These are phyloP conservation scores for Entophlyctis luteolus DNA, from an alignment of 192 early-diverging fungal genomes.

Conservation along the genomic window DNA sequence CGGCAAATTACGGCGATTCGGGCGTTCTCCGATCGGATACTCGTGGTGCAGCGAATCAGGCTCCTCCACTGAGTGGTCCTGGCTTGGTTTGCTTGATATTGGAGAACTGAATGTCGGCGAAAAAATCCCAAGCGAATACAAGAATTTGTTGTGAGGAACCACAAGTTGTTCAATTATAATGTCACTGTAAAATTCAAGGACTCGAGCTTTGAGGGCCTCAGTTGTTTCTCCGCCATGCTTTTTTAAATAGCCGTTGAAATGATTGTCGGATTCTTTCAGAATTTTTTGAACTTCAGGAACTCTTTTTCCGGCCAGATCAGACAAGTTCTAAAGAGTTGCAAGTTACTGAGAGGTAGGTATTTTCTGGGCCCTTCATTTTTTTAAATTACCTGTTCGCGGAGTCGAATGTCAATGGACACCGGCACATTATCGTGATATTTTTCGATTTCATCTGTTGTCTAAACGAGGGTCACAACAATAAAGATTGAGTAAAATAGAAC, in stretches of 20 bases:
- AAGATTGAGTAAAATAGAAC: conserved; percentile 25
- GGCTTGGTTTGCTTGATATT: background rate
- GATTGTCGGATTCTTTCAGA: conserved; percentile 37
- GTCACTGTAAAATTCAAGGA: conserved; percentile 44
- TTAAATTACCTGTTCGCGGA: conserved; percentile 39
- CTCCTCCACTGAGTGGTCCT: background rate
- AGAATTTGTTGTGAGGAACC: conserved; percentile 35
- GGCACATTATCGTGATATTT: conserved; percentile 33
- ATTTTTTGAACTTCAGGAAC: conserved; percentile 41
- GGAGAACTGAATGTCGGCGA: background rate
- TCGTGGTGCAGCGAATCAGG: background rate
- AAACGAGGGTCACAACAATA: background rate
- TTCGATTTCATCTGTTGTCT: conserved; percentile 46
- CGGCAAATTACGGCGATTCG: background rate
- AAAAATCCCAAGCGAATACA: conserved; percentile 8
- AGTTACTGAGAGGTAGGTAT: background rate
- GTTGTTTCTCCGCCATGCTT: conserved; percentile 32
- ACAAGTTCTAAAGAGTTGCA: conserved; percentile 28
- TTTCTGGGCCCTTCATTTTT: background rate
- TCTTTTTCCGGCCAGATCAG: conserved; percentile 40
- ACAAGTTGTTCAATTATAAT: conserved; percentile 39
- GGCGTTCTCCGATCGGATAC: background rate
- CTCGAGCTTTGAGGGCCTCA: conserved; percentile 33
- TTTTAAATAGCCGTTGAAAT: conserved; percentile 41
- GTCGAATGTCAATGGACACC: conserved; percentile 29